A percentile compares a stretch with the other conserved stretches of the same genome.
phyloP scores from a whole-genome alignment of 139 green algal species.

The Picochlorum sp. region DNA sequence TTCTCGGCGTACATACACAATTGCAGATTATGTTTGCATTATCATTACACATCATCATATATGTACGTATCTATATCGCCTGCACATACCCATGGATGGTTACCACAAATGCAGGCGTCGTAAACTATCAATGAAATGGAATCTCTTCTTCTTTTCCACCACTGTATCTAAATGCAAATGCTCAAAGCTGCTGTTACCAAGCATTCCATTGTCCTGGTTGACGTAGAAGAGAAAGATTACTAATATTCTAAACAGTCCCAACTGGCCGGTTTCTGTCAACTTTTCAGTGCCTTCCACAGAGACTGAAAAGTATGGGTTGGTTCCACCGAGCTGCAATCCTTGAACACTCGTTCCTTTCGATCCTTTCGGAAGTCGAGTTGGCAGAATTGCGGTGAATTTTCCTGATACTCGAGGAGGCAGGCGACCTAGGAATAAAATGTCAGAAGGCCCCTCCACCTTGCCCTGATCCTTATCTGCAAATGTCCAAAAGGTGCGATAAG shows the following conservation, averaged over 20 bases:
- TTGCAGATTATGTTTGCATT: too few relatives aligned
- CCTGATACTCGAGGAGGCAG: conserved; percentile 35
- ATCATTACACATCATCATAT: too few relatives aligned
- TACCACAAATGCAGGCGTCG: conserved; percentile 1
- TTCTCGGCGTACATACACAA: too few relatives aligned
- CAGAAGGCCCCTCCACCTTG: conserved; percentile 3
- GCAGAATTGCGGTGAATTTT: conserved; percentile 51
- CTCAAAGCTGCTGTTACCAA: background rate
- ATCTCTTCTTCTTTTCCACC: background rate
- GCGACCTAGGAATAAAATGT: conserved; percentile 44
- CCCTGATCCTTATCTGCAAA: conserved; percentile 28
- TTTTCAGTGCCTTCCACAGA: conserved; percentile 30
- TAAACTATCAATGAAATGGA: conserved; percentile 4
- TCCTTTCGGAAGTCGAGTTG: conserved; percentile 37
- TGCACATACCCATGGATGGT: too few relatives aligned
- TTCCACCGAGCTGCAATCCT: conserved; percentile 33
- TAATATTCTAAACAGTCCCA: background rate
- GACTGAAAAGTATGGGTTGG: conserved; percentile 40
- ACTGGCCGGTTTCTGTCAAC: conserved; percentile 24
- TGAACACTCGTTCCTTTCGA: conserved; percentile 38
- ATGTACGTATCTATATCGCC: too few relatives aligned
- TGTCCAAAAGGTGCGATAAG: conserved; percentile 61
- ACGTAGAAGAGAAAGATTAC: background rate
- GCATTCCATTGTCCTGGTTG: background rate
- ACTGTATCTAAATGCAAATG: conserved; percentile 1